Percentiles rank a stretch among this genome's conserved stretches.
Evolutionary conservation across 345 rosid species (phyloP).

Genomic region (Turritis glabra): DNA sequence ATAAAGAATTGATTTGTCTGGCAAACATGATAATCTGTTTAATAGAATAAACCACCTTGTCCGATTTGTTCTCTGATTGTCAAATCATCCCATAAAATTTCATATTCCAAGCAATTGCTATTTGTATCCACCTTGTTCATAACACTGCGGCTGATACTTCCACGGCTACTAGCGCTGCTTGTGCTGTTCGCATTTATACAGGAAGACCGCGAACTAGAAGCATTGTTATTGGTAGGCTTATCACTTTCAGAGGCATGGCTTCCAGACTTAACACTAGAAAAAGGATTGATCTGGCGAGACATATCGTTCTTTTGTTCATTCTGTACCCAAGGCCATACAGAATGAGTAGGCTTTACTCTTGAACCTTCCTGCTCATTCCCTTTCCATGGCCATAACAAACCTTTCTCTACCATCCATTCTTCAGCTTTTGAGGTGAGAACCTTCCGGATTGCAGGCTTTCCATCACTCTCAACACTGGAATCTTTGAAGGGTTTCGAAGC

Average conservation of each 20-base stretch:
- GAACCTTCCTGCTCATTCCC: conserved; percentile 61
- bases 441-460: conserved; percentile 62
- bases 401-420: conserved; percentile 74
- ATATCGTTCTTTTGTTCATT: conserved; percentile 48
- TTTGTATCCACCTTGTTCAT: conserved; percentile 70
- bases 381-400: conserved; percentile 81
- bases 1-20: conserved; percentile 9
- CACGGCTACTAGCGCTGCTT: conserved; percentile 85
- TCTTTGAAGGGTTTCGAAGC: conserved; percentile 45
- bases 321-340: conserved; percentile 50
- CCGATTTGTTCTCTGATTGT: conserved; percentile 81
- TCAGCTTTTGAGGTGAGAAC: conserved; percentile 65
- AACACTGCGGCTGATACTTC: conserved; percentile 79
- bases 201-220: conserved; percentile 75
- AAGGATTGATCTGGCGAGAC: conserved; percentile 44
- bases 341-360: conserved; percentile 46
- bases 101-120: conserved; percentile 69
- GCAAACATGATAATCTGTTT: conserved; percentile 4
- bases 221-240: conserved; percentile 35
- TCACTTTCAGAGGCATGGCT: conserved; percentile 46
- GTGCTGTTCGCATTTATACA: conserved; percentile 70
- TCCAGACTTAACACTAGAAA: conserved; percentile 46
- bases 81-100: conserved; percentile 94
- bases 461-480: conserved; percentile 63
- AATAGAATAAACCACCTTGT: conserved; percentile 66